Conservation (phyloP, 1,284 basidiomycete species). For the Cutaneotrichosporon mucoides region DNA sequence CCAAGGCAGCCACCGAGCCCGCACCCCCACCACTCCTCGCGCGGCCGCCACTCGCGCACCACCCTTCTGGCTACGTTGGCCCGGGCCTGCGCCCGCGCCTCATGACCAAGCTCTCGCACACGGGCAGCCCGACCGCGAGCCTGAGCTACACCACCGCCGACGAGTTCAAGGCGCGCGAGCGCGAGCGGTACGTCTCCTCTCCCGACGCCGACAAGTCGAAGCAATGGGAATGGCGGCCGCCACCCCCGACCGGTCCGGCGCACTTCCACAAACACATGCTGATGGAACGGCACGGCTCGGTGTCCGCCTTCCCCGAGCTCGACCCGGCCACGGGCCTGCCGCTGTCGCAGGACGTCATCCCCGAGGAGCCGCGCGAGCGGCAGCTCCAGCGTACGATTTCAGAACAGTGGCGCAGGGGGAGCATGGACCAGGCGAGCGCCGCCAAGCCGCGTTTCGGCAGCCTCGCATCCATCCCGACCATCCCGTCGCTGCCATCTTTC, state of each 20-base stretch:
- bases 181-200: conserved; percentile 3
- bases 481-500: conserved; percentile 3
- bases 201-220: conserved; percentile 1
- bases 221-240: background rate
- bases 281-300: conserved; percentile 1
- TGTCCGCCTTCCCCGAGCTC: conserved; percentile 36
- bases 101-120: conserved; percentile 33
- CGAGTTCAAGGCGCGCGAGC: conserved; percentile 9
- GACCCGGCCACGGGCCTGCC: conserved; percentile 43
- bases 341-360: background rate
- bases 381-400: conserved; percentile 45
- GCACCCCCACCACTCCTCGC: background rate
- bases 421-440: conserved; percentile 1
- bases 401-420: conserved; percentile 17
- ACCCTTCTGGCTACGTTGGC: background rate
- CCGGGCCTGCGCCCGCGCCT: conserved; percentile 26
- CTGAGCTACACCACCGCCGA: conserved; percentile 25
- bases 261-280: conserved; percentile 3
- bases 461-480: conserved; percentile 1
- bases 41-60: conserved; percentile 1
- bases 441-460: background rate
- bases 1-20: background rate
- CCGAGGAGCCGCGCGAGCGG: background rate
- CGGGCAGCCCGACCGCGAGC: conserved; percentile 33
- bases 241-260: background rate